Base-by-base conservation (phyloP, 2,329 filamentous ascomycete species). In the Pestalotiopsis sp. region DNA sequence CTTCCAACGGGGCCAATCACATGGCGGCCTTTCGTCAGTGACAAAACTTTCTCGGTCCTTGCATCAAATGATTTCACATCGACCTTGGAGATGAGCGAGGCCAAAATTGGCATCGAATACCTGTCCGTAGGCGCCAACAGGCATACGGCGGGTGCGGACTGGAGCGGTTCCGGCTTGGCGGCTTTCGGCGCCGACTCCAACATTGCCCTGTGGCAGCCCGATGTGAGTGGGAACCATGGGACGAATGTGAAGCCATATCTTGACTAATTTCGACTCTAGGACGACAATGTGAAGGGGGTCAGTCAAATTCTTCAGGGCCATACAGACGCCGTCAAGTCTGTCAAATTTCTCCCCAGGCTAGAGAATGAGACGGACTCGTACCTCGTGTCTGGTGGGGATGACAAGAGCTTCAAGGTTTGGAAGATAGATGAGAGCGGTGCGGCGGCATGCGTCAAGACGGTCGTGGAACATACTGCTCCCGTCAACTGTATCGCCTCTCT, bases 161-260 rank as follows among this genome's bases (percentile, higher is more conserved):
- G 96, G 96, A 90, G 92, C 77, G 77, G 82, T 23, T 82, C 86
- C 71, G 93, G 92, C 11, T 78, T 94, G 59, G 85, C 99, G 66
- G 96, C 94, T 38, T 99, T 93, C 82, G 96, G 96, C 39, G 92
- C 95, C 9, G 93, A 97, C 80, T 90, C 91, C 74, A 96, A 96
- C 81, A 87, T 99, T 74, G 95, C 94, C 58, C 78, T 98, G 56
- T 99, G 96, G 96, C 85, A 90, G 77, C 94, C 94, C 68, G 80
- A 86, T 78, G 93, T 95, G 85, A 81, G 90, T 82, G 23, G 64
- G 25, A 41, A 38, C 65, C 41, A 41, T 59, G 23, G 58, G 17
- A 64, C 36, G 11, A n/a, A 12, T 14, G 56, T 64, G 64, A 66
- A 61, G 23, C 23, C 23, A 27, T 52, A 38, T 17, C 63, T 39